Base-by-base conservation (phyloP, 2,329 filamentous ascomycete species). In the Proliferodiscus dingleyae region DNA sequence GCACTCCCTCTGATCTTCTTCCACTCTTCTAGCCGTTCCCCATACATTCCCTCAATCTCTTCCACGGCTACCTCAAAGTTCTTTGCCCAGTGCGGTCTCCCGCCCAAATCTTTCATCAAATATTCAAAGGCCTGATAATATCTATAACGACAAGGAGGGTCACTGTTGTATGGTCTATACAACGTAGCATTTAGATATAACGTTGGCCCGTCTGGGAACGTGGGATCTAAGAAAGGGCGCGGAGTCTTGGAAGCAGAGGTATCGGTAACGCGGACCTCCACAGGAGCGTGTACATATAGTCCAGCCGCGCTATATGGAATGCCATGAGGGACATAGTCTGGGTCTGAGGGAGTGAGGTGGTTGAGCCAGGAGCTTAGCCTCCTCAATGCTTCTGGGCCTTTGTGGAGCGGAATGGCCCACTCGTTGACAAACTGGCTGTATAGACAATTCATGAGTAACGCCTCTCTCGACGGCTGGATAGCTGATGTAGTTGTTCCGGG, bases 371-470 rank as follows among this genome's bases (percentile, higher is more conserved):
- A 85, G 30, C 84, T 87, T 10, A 98, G 75, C 8, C 93, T 81
- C 24, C 73, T 77, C 34, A 98, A 79, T 6, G 89, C 90, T 67
- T 96, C 90, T 11, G 91, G 91, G 0, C 93, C 93, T 55, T 85
- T 85, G 52, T 81, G 72, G 1, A 98, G 74, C 1, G 93, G 91
- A 5, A 98, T 77, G 0, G 91, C 91, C 93, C 93, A 98, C 65
- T 98, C 93, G 65, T 98, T 96, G 54, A 98, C 93, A 59, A 89
- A 95, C 63, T 98, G 93, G n/a, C 87, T 91, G 72, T 96, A 98
- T 5, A 97, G 78, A 61, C 93, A 98, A 71, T 98, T 93, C 87
- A 98, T 91, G 42, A 96, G 74, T 37, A 97, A 77, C 10, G 89
- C 91, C 53, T 84, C 73, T 49, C 85, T 81, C 52, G 85, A 86